Evolutionary conservation across 2,329 filamentous ascomycete species (phyloP).

Genomic region (Sporothrix pseudoabietina): DNA sequence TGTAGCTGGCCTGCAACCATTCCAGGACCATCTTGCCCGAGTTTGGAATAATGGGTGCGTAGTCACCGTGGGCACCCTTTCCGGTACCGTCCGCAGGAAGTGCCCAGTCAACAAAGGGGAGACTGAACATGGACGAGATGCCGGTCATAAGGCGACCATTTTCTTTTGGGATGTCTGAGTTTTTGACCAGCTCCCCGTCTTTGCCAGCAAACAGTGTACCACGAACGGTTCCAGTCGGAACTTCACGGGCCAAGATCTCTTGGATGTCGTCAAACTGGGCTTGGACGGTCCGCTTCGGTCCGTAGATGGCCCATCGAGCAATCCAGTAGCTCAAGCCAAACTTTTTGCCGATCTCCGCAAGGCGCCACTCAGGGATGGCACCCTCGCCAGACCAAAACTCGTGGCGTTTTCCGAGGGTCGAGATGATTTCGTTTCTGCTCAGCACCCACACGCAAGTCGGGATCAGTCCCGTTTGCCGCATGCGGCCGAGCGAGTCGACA

Average conservation of each 20-base stretch:
- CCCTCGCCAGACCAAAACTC: slow-evolving; percentile 3
- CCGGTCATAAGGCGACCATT: neutral
- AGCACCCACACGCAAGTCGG: slow-evolving; percentile 3
- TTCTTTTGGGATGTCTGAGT: neutral
- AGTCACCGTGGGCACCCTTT: slow-evolving; percentile 17
- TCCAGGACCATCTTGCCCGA: slow-evolving; percentile 8
- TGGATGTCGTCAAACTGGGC: slow-evolving; percentile 11
- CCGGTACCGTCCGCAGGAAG: neutral
- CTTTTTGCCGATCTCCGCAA: neutral
- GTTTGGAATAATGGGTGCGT: slow-evolving; percentile 10
- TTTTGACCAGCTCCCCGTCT: neutral
- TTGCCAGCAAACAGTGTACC: neutral
- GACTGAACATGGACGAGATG: slow-evolving; percentile 18
- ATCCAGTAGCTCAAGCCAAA: slow-evolving; percentile 7
- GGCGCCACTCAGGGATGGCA: neutral
- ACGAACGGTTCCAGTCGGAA: neutral
- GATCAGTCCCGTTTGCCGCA: slow-evolving; percentile 7
- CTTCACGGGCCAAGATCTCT: neutral
- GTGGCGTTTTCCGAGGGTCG: neutral
- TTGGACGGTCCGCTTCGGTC: neutral
- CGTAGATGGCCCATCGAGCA: slow-evolving; percentile 8
- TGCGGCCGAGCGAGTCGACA: neutral
- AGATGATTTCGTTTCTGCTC: slow-evolving; percentile 16
- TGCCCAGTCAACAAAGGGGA: slow-evolving; percentile 13
- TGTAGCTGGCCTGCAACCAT: slow-evolving; percentile 17